Evolutionary conservation across 176 grass and related monocot genomes (phyloP), one percentile per base, ranked within the genome.

Genomic region (Paspalum vaginatum): DNA sequence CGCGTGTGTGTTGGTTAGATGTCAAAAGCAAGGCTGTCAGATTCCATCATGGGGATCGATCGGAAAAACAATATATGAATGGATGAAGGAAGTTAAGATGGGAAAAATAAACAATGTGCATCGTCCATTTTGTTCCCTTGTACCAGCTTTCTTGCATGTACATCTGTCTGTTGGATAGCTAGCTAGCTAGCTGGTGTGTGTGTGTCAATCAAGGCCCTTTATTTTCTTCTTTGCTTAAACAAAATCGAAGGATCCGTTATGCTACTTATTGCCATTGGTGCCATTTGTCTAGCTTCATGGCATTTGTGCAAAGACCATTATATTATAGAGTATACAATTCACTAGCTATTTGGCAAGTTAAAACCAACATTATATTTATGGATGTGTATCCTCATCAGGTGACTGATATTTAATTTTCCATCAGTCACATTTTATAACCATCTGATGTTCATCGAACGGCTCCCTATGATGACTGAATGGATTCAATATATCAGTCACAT

Each of bases 11-110:
- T 61, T 60, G 82, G 52, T 65, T 63, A 71, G 87, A 77, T 85
- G 87, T 82, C 66, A 81, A 76, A 85, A n/a, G n/a, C n/a, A n/a
- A 89, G 77, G 87, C 87, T 85, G 82, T 85, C 64, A 89, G 87
- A 89, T 81, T 89, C 87, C 27, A 17, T 13, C 11, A 72, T 65
- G 87, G 64, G 9, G 59, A 3, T 32, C 32, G 59, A 3, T 32
- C 32, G 32, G 32, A 32, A 32, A 32, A 32, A 32, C 32, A 32
- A 32, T 32, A 32, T 32, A 32, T 32, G 32, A 76, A 59, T 81
- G 24, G 65, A 77, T 81, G 56, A 46, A 68, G 2, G 24, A 57
- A 46, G 52, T 54, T 61, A 13, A 48, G 7, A 48, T 13, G 11
- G 27, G 0, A 24, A 20, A 48, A 70, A 27, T 49, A 49, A 70